A percentile compares a stretch with the other conserved stretches of the same genome.
Evolutionary conservation across 768 basidiomycete species (phyloP).

Genomic region (Trametes cingulata): DNA sequence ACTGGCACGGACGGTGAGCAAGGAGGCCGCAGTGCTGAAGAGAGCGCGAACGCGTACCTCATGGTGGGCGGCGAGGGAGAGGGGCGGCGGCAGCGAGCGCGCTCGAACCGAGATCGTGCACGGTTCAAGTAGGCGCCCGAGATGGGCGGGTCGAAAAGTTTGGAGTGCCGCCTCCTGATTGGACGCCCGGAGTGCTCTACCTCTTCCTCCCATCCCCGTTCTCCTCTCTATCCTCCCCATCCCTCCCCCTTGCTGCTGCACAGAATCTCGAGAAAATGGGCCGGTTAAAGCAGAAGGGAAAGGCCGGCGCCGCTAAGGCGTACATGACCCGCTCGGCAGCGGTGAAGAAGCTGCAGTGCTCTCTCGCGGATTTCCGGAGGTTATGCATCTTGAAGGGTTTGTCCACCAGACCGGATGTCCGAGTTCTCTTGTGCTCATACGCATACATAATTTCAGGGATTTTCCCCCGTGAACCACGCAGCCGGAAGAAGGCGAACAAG

Average conservation of each 20-base stretch:
- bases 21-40: neutral
- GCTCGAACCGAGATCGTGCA: constrained; percentile 9
- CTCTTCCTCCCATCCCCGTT: constrained; percentile 13
- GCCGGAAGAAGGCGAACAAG: constrained; percentile 93
- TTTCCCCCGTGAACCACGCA: constrained; percentile 93
- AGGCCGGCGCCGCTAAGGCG: constrained; percentile 89
- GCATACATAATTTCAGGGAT: constrained; percentile 60
- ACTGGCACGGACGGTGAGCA: constrained; percentile 44
- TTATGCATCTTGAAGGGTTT: constrained; percentile 96
- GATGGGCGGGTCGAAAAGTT: constrained; percentile 30
- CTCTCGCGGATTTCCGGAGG: constrained; percentile 93
- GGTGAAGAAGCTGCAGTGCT: constrained; percentile 94
- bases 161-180: constrained; percentile 24
- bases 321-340: constrained; percentile 90
- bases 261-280: constrained; percentile 50
- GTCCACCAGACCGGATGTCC: constrained; percentile 18
- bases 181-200: constrained; percentile 15
- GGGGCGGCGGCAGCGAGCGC: constrained; percentile 2
- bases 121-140: constrained; percentile 17
- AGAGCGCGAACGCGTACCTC: constrained; percentile 24
- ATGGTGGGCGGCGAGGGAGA: constrained; percentile 20
- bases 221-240: neutral
- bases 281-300: constrained; percentile 79
- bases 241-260: neutral
- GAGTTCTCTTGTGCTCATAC: constrained; percentile 17